Evolutionary conservation across 2,329 filamentous ascomycete species (phyloP), one percentile per base, ranked within the genome.

Genomic region (Aspergillus cejpii): DNA sequence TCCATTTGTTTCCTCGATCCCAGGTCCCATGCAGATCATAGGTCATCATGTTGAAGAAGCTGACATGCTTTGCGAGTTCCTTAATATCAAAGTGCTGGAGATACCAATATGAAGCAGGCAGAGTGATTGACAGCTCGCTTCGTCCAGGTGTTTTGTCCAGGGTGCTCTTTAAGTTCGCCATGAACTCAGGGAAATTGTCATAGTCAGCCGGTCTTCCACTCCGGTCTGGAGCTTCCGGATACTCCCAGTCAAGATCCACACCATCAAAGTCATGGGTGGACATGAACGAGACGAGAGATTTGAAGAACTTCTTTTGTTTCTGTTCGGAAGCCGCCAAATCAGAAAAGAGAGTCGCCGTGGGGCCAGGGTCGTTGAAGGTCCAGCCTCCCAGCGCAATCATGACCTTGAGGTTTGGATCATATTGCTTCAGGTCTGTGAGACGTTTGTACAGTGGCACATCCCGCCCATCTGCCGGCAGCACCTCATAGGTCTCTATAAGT

Each of bases 51-150:
- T 55, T 55, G 29, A 49, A 19, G 31, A 33, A 54, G 27, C 50
- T 36, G 3, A 37, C 34, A 27, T 45, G 39, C 12, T 47, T 37
- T 11, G 41, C 17, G 23, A 51, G 15, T 11, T 17, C 31, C 3
- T 15, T 14, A 14, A 66, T 12, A 26, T 67, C 60, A 39, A 67
- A 68, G 17, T 51, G 38, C 1, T 47, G 45, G 0, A 68, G 40
- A 38, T 58, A 58, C 55, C 54, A 58, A 33, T 56, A 58, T 3
- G 45, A 50, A 1, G 52, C 28, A 2, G 55, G 55, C 0, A 37
- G 15, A 2, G 55, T 58, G 15, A 56, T 43, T 3, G 48, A 41
- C 10, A 41, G 26, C 8, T 20, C 34, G 10, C 12, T 12, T 17
- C 19, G 21, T 14, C 34, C 34, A 12, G 14, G n/a, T 12, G 34